Base-by-base conservation (phyloP, 768 basidiomycete species). In the Calocybe gangraenosa region DNA sequence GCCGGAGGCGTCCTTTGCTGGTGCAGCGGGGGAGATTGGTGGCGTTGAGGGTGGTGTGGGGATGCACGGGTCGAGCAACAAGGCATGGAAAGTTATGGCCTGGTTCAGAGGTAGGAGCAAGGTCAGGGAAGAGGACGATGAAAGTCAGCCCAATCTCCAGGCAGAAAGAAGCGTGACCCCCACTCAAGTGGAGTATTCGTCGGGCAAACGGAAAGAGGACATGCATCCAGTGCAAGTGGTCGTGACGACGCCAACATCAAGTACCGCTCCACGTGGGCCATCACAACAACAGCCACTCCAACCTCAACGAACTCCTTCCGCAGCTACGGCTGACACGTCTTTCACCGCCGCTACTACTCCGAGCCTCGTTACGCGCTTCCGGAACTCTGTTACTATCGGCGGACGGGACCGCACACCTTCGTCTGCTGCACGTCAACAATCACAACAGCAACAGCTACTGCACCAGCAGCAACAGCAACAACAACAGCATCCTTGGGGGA, bases 11-110 rank as follows among this genome's bases (percentile, higher is more conserved):
- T 42, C 52, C 13, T 57, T 51, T 18, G 46, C 51, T 2, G 57
- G 58, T 22, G 37, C 55, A 2, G 39, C 57, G 21, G 52, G 56
- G n/a, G 72, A 71, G 32, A 67, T 60, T 37, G 52, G 60, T 31
- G 54, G 60, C 25, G 34, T 14, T 15, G 54, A 48, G 23, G 58
- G 39, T 17, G 65, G 59, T 7, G 32, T 57, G 2, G 71, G 68
- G 7, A 71, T 84, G 66, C 75, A 76, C 2, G 87, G 83, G 13
- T 84, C 88, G 49, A 80, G 89, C n/a, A 83, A 77, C 65, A 88
- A 93, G 63, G 93, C 95, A 3, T 82, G 83, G 63, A 92, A 87
- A 59, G 96, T 99, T 42, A 98, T 98, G 95, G 85, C 93, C 53
- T 99, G 96, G 96, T 98, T 99, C 79, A 75, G 87, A 64, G 78